Evolutionary conservation across 2,329 filamentous ascomycete genomes (phyloP).

Genomic region (Epichloe aotearoae): DNA sequence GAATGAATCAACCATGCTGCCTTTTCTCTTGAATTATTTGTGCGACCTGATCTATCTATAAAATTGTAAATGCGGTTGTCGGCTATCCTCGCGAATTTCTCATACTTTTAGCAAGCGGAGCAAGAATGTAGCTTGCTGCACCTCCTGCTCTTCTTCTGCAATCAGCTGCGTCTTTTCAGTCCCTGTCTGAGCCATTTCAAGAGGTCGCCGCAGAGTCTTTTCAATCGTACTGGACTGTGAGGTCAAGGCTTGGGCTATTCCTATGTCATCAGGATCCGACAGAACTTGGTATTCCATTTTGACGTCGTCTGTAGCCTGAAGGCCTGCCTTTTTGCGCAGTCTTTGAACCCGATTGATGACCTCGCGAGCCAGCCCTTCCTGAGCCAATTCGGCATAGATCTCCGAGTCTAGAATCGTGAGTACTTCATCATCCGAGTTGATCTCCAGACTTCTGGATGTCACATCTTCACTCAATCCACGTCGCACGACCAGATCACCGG

Average conservation of each 20-base stretch:
- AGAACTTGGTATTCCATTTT: constrained; percentile 86
- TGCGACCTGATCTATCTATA: background rate
- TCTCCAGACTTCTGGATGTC: constrained; percentile 62
- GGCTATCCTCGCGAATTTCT: constrained; percentile 7
- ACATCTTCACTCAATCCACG: constrained; percentile 64
- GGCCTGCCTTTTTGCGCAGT: constrained; percentile 85
- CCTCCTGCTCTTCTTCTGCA: constrained; percentile 70
- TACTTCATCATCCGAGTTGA: constrained; percentile 79
- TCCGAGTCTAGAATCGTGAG: constrained; percentile 80
- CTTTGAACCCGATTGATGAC: constrained; percentile 89
- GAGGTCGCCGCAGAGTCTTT: constrained; percentile 62
- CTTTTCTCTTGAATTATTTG: background rate
- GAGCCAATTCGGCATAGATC: constrained; percentile 70
- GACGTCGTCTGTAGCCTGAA: constrained; percentile 86
- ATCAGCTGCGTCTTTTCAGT: constrained; percentile 36
- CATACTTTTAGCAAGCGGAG: constrained; percentile 64
- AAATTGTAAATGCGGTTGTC: background rate
- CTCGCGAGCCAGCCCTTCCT: constrained; percentile 82
- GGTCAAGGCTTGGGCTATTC: constrained; percentile 56
- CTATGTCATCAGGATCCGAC: constrained; percentile 63
- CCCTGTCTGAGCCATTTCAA: constrained; percentile 37
- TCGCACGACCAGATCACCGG: constrained; percentile 68
- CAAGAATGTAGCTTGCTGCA: constrained; percentile 70
- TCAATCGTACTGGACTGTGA: constrained; percentile 56
- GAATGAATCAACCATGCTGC: background rate